Conservation (phyloP, 495 filamentous ascomycete species). For the Peziza echinospora region DNA sequence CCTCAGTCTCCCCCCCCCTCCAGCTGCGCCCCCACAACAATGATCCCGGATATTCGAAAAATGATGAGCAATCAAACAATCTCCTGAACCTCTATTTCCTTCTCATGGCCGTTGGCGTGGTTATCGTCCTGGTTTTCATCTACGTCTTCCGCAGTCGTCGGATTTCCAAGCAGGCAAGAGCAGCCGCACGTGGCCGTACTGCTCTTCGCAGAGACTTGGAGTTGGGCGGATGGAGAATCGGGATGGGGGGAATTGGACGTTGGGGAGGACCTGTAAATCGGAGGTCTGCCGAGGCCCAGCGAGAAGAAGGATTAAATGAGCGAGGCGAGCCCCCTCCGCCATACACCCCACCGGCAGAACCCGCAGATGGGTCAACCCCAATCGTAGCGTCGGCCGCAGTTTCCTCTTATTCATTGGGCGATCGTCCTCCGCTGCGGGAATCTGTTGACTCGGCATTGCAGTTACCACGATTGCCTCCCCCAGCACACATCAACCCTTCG, state of each 20-base stretch:
- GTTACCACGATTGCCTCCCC: too few species aligned
- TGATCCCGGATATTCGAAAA: too few species aligned
- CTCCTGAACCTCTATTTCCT: background rate
- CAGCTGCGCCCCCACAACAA: too few species aligned
- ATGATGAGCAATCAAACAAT: background rate
- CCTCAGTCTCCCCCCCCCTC: too few species aligned
- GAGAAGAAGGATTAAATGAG: constrained; percentile 34
- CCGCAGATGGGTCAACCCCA: too few species aligned
- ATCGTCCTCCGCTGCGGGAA: too few species aligned
- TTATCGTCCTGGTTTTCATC: background rate
- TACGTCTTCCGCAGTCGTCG: background rate
- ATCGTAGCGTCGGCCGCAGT: too few species aligned
- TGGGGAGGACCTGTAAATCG: background rate
- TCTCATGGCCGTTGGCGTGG: constrained; percentile 12
- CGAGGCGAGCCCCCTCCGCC: constrained; percentile 36
- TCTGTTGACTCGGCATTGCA: too few species aligned
- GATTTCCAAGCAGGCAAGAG: background rate
- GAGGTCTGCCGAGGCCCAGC: background rate
- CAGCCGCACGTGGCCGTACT: background rate
- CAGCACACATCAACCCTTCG: too few species aligned
- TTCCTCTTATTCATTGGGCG: too few species aligned
- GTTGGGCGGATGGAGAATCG: background rate
- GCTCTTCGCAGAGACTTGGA: background rate
- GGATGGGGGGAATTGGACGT: background rate
- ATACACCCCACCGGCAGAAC: constrained; percentile 22